A percentile compares a stretch with the other conserved stretches of the same genome.
These are phyloP conservation scores for Phragmites australis DNA, from an alignment of 176 grass and related monocot genomes.

Conservation along the genomic window DNA sequence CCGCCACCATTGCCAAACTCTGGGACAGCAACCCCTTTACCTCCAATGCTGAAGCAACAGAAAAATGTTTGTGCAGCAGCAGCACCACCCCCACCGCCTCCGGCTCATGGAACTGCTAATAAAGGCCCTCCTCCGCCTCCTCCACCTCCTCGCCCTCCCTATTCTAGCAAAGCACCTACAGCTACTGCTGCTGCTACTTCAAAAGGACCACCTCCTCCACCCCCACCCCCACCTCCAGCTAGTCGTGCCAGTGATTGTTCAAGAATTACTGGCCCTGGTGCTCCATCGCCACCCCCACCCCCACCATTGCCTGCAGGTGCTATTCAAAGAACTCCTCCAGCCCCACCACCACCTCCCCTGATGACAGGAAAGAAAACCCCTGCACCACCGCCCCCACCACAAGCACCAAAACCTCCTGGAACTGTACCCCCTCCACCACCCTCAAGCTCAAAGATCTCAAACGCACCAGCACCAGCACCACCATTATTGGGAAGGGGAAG, in stretches of 20 bases:
- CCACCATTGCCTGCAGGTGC: neutral
- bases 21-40: constrained; percentile 19
- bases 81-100: constrained; percentile 40
- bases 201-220: constrained; percentile 44
- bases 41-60: constrained; percentile 25
- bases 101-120: constrained; percentile 4
- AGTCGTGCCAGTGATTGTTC: neutral
- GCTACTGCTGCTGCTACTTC: constrained; percentile 26
- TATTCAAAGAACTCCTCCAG: constrained; percentile 24
- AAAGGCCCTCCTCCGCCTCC: constrained; percentile 47
- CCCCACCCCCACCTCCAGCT: constrained; percentile 25
- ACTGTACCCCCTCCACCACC: constrained; percentile 47
- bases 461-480: constrained; percentile 58
- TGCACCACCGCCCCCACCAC: constrained; percentile 55
- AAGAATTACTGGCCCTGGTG: constrained; percentile 1
- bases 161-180: constrained; percentile 37
- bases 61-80: constrained; percentile 35
- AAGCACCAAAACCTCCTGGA: constrained; percentile 52
- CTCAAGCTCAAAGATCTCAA: constrained; percentile 63
- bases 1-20: constrained; percentile 33
- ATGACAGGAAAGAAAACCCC: constrained; percentile 50
- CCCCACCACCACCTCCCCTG: constrained; percentile 55
- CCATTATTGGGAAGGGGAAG: constrained; percentile 63
- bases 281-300: constrained; percentile 33
- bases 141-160: constrained; percentile 30